Evolutionary conservation across 1,284 basidiomycete genomes (phyloP).

Genomic region (Apiotrichum domesticum): DNA sequence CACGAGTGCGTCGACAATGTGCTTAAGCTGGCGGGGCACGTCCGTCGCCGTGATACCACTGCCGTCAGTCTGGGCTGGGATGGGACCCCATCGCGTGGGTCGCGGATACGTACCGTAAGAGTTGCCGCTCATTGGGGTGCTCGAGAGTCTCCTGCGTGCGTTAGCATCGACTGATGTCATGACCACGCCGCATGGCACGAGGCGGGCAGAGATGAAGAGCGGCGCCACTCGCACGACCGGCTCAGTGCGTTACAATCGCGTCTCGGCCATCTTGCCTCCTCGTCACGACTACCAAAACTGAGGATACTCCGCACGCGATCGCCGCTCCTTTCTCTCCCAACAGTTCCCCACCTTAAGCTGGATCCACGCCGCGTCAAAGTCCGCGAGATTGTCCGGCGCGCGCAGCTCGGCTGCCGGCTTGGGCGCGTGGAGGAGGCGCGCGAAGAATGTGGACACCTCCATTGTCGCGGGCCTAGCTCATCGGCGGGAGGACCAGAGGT

Average conservation of each 20-base stretch:
- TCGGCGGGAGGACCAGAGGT: not conserved
- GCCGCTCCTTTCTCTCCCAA: not conserved
- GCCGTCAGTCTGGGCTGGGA: slow-evolving; percentile 43
- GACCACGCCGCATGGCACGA: too few relatives aligned
- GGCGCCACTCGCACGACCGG: too few relatives aligned
- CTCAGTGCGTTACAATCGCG: too few relatives aligned
- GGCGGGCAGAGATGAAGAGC: too few relatives aligned
- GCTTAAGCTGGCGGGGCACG: slow-evolving; percentile 68
- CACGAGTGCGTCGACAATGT: slow-evolving; percentile 82
- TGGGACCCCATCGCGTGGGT: too few relatives aligned
- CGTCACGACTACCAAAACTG: too few relatives aligned
- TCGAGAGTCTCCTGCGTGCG: slow-evolving; percentile 33
- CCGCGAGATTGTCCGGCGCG: slow-evolving; percentile 29
- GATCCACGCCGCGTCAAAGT: slow-evolving; percentile 38
- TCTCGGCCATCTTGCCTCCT: too few relatives aligned
- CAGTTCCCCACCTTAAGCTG: slow-evolving; percentile 25
- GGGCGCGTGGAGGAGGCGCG: slow-evolving; percentile 36
- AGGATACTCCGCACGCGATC: too few relatives aligned
- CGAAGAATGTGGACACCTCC: slow-evolving; percentile 42
- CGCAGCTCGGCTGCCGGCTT: slow-evolving; percentile 16
- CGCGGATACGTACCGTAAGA: slow-evolving; percentile 24
- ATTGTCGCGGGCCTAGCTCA: slow-evolving; percentile 13
- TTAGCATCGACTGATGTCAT: not conserved
- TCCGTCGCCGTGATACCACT: slow-evolving; percentile 75
- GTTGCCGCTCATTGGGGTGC: slow-evolving; percentile 43